These are phyloP conservation scores for Dimargaris verticillata DNA, from an alignment of 192 early-diverging fungal genomes.

Conservation along the genomic window DNA sequence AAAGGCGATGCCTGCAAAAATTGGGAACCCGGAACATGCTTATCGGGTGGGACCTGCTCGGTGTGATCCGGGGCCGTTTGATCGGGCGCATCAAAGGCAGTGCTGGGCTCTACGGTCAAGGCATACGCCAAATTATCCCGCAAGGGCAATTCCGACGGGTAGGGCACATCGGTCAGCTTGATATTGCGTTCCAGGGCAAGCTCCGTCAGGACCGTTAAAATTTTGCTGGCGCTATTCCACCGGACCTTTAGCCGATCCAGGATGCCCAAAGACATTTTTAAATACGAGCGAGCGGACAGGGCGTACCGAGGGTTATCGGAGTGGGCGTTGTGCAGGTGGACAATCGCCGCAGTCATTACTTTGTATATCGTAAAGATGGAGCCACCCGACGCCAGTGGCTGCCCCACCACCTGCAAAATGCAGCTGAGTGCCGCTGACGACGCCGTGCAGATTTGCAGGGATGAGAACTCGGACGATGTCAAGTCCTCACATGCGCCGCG, in stretches of 20 bases:
- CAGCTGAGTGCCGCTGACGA: slow-evolving; percentile 4
- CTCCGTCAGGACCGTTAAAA: neutral
- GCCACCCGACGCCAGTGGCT: neutral
- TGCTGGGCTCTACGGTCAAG: neutral
- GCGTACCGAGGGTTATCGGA: neutral
- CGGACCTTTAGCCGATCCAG: neutral
- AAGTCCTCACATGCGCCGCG: neutral
- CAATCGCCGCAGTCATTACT: neutral
- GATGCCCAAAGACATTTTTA: neutral
- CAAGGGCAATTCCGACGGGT: neutral
- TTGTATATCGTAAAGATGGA: neutral
- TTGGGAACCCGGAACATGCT: too few relatives aligned
- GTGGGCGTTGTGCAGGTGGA: slow-evolving; percentile 1
- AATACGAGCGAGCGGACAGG: neutral
- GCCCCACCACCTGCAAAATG: neutral
- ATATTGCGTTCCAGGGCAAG: neutral
- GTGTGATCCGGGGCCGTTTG: too few relatives aligned
- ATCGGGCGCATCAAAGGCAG: too few relatives aligned
- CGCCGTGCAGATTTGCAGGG: slow-evolving; percentile 6
- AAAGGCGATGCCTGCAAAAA: too few relatives aligned
- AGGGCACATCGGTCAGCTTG: neutral
- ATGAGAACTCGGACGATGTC: slow-evolving; percentile 2
- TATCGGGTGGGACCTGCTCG: too few relatives aligned
- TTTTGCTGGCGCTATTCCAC: neutral
- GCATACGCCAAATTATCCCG: slow-evolving; percentile 1